Evolutionary conservation across 2,329 filamentous ascomycete genomes (phyloP).

Genomic region (Hypoxylon sp.): DNA sequence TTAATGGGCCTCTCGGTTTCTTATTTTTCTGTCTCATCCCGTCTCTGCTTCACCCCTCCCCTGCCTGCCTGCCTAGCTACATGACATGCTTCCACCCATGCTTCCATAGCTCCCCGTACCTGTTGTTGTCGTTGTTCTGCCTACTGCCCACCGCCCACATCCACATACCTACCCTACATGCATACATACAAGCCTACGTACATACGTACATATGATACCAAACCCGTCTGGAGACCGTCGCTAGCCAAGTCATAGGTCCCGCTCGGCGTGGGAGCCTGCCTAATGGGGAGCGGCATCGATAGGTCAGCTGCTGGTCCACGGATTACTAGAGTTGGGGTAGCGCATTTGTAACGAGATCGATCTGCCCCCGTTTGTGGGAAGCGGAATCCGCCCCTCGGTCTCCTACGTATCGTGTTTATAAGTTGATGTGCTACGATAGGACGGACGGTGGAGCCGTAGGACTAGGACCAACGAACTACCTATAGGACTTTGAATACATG

Average conservation of each 20-base stretch:
- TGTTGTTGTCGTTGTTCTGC: constrained; percentile 12
- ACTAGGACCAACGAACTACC: constrained; percentile 5
- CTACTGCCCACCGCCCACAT: constrained; percentile 5
- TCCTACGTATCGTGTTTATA: constrained; percentile 8
- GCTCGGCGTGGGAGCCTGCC: constrained; percentile 36
- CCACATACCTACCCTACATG: constrained; percentile 8
- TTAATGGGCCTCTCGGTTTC: constrained; percentile 17
- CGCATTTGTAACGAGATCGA: constrained; percentile 26
- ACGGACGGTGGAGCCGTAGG: constrained; percentile 8
- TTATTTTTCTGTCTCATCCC: constrained; percentile 28
- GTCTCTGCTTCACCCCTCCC: constrained; percentile 23
- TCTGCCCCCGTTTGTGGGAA: constrained; percentile 7
- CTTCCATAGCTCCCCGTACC: background rate
- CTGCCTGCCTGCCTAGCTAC: constrained; percentile 27
- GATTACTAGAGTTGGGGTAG: constrained; percentile 43
- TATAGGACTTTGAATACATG: background rate
- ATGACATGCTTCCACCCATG: constrained; percentile 8
- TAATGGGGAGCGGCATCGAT: constrained; percentile 37
- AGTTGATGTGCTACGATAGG: constrained; percentile 10
- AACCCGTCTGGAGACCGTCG: constrained; percentile 35
- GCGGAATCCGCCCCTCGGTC: constrained; percentile 34
- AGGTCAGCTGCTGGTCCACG: constrained; percentile 40
- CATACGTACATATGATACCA: constrained; percentile 12
- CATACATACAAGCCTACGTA: constrained; percentile 7
- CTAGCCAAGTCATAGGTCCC: constrained; percentile 40